Percentiles rank a stretch among this genome's conserved stretches.
Conservation (phyloP, 352 stramenopile genomes). For the Halophytophthora polymorphica region DNA sequence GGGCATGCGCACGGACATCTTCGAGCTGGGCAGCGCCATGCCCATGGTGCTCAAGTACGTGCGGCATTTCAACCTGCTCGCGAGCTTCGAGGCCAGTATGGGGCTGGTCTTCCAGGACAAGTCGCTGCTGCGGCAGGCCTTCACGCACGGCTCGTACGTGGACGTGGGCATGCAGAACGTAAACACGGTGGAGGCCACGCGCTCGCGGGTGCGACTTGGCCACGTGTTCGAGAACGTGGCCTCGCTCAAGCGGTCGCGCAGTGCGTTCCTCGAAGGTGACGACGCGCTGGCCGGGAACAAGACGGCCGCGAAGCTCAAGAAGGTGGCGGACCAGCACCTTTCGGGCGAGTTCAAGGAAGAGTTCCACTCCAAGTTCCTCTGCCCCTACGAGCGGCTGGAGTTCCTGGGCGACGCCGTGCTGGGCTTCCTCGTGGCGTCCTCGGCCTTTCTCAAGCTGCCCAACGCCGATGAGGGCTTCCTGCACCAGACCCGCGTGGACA, state of each 20-base stretch:
- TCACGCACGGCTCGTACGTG: conserved; percentile 82
- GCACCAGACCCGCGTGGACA: conserved; percentile 65
- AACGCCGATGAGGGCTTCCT: conserved; percentile 61
- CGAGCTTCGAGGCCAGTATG: conserved; percentile 64
- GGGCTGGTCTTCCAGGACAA: conserved; percentile 69
- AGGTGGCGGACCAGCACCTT: conserved; percentile 57
- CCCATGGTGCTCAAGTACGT: conserved; percentile 86
- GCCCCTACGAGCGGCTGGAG: conserved; percentile 80
- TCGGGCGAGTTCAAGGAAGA: conserved; percentile 71
- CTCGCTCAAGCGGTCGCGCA: conserved; percentile 59
- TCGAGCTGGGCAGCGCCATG: conserved; percentile 81
- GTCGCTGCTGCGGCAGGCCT: conserved; percentile 74
- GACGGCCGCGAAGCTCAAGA: conserved; percentile 29
- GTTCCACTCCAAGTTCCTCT: conserved; percentile 73
- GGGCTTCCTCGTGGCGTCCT: conserved; percentile 80
- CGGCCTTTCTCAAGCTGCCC: conserved; percentile 76
- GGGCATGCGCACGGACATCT: conserved; percentile 73
- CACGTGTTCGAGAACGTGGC: conserved; percentile 70
- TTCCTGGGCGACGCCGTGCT: conserved; percentile 84
- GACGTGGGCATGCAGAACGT: conserved; percentile 84
- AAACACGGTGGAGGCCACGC: conserved; percentile 74
- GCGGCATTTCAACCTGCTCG: conserved; percentile 65
- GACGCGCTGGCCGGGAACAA: conserved; percentile 7
- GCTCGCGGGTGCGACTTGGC: conserved; percentile 67
- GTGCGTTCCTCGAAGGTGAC: conserved; percentile 38